Evolutionary conservation across 805 yeast genomes (phyloP), one percentile per base, ranked within the genome.

Genomic region (Yarrowia sp.): DNA sequence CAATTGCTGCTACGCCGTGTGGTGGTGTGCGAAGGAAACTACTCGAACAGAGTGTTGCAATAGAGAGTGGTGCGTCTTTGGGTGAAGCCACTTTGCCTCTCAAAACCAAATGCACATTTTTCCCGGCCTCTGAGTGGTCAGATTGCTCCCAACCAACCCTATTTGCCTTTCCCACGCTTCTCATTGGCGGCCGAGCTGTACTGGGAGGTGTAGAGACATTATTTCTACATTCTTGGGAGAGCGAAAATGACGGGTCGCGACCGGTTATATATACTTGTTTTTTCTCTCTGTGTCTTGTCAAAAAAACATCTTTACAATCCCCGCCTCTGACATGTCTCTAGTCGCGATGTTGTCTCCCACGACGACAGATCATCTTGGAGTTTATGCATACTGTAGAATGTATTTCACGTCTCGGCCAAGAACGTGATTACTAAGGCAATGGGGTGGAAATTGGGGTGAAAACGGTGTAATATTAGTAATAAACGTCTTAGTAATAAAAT

Each of bases 61-160:
- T 19, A 38, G 43, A 38, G 43, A 38, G 43, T n/a, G 40, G 43
- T n/a, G 40, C 40, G 43, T 19, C 19, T 36, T 36, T 16, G 19
- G 22, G 43, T 38, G 24, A 38, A 38, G 24, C 43, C 43, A 38
- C 43, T 38, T 38, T 38, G 14, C 43, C 24, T 9, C 24, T 26
- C 30, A 26, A 38, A n/a, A 38, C 43, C 8, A 8, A 21, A 38
- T 38, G 46, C 49, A 38, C 49, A 28, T 56, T 58, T 58, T 58
- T 58, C 41, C 51, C 21, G 41, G 24, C 14, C 63, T 58, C 32
- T 58, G 51, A 58, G 32, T 58, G 63, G 63, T 30, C 63, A 58
- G 63, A 58, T 54, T 54, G 22, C 61, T 54, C 61, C 61, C 61
- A 54, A 38, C 44, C 35, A 35, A 43, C 19, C 32, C 32, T 43